phyloP scores from a whole-genome alignment of 2,329 filamentous ascomycete genomes.

The Elsinoe batatas region DNA sequence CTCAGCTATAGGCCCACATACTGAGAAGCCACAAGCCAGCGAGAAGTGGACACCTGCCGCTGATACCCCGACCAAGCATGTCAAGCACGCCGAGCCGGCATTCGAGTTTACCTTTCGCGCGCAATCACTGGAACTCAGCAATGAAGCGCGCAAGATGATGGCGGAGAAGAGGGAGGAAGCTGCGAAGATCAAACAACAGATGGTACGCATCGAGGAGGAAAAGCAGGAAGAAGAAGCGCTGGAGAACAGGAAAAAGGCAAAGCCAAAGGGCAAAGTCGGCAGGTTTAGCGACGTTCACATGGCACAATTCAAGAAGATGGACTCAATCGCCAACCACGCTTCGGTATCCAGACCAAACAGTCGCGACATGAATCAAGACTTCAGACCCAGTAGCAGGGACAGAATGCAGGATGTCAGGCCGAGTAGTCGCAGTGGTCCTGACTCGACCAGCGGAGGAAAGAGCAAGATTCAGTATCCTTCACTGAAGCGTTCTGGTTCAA shows the following conservation, averaged over 20 bases:
- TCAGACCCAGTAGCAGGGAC: neutral
- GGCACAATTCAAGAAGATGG: conserved; percentile 93
- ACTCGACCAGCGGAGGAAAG: neutral
- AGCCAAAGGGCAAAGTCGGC: conserved; percentile 64
- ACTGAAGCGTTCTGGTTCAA: conserved; percentile 47
- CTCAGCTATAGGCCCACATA: conserved; percentile 56
- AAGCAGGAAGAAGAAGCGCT: conserved; percentile 33
- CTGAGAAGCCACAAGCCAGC: conserved; percentile 36
- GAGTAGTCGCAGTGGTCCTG: neutral
- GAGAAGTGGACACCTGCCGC: conserved; percentile 38
- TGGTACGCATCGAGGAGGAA: conserved; percentile 52
- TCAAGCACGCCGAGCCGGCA: conserved; percentile 18
- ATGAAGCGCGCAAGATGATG: conserved; percentile 51
- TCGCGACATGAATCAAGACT: conserved; percentile 7
- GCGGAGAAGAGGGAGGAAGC: conserved; percentile 63
- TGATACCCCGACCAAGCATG: conserved; percentile 53
- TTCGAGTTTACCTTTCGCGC: conserved; percentile 57
- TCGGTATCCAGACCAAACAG: conserved; percentile 60
- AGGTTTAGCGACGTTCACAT: conserved; percentile 81
- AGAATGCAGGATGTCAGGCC: conserved; percentile 9
- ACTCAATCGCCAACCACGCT: conserved; percentile 80
- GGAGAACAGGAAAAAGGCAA: conserved; percentile 61
- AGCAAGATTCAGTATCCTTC: conserved; percentile 18
- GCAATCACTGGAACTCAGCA: conserved; percentile 49
- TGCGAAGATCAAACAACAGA: conserved; percentile 57